Evolutionary conservation across 106 monocot species (phyloP).

Genomic region (Dendrobium catenatum): DNA sequence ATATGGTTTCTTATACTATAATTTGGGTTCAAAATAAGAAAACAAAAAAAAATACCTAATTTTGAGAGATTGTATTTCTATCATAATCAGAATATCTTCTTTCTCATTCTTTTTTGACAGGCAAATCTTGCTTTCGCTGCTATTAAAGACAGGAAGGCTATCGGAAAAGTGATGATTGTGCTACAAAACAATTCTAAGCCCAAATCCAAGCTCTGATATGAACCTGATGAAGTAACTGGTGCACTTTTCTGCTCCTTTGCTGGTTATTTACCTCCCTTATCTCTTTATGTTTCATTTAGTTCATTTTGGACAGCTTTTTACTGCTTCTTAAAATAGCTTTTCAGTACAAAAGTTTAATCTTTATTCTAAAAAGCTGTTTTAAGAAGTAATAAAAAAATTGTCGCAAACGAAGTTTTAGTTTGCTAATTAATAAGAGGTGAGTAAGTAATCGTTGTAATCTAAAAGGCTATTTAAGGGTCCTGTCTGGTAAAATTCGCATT

Average conservation of each 20-base stretch:
- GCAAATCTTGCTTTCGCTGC: conserved; percentile 90
- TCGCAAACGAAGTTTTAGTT: not conserved
- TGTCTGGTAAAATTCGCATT: too few relatives aligned
- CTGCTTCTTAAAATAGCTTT: too few relatives aligned
- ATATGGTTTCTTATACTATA: too few relatives aligned
- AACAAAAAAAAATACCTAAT: too few relatives aligned
- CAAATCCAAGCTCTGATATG: conserved; percentile 62
- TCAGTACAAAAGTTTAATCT: too few relatives aligned
- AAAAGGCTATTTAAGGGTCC: too few relatives aligned
- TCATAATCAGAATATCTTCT: not conserved
- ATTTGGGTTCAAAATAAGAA: too few relatives aligned
- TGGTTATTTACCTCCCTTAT: not conserved
- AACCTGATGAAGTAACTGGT: not conserved
- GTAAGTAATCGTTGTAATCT: too few relatives aligned
- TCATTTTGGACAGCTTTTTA: too few relatives aligned
- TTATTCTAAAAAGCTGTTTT: too few relatives aligned
- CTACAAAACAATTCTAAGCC: conserved; percentile 12
- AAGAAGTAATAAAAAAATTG: too few relatives aligned
- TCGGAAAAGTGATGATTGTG: conserved; percentile 87
- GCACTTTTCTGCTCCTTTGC: not conserved
- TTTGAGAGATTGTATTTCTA: not conserved
- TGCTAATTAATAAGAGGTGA: too few relatives aligned
- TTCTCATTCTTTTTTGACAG: conserved; percentile 26
- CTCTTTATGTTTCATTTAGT: not conserved
- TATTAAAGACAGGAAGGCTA: conserved; percentile 70